Evolutionary conservation across 306 rosid species (phyloP).

Genomic region (Crotalaria pallida): DNA sequence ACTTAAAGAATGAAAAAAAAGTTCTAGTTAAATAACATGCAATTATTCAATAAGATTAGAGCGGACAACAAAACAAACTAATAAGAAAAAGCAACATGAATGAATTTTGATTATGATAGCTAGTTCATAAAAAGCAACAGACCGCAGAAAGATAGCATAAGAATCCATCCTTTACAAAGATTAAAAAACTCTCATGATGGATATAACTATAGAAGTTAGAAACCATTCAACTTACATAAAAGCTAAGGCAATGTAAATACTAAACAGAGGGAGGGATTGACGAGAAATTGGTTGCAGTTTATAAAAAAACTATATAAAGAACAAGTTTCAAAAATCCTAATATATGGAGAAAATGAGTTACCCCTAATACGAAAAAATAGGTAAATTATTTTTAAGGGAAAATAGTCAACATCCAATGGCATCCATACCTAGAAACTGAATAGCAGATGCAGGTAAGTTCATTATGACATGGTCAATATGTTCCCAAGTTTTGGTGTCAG

Average conservation of each 20-base stretch:
- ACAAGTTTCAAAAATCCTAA: background rate
- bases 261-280: background rate
- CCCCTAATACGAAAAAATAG: background rate
- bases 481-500: slow-evolving; percentile 56
- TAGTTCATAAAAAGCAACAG: background rate
- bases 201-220: background rate
- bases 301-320: background rate
- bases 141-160: background rate
- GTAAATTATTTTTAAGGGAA: slow-evolving; percentile 1
- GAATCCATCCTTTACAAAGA: slow-evolving; percentile 3
- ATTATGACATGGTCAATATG: slow-evolving; percentile 85
- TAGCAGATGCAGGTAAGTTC: slow-evolving; percentile 95
- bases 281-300: background rate
- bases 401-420: slow-evolving; percentile 18
- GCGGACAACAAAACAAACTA: background rate
- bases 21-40: background rate
- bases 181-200: background rate
- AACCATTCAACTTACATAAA: background rate
- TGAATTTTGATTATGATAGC: slow-evolving; percentile 15
- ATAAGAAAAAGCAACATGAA: background rate
- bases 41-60: background rate
- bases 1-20: background rate
- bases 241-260: background rate
- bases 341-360: slow-evolving; percentile 7
- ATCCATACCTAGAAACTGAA: slow-evolving; percentile 73